A percentile compares a stretch with the other conserved stretches of the same genome.
Conservation (phyloP, 2,329 filamentous ascomycete genomes). For the Aspergillus tamarii region DNA sequence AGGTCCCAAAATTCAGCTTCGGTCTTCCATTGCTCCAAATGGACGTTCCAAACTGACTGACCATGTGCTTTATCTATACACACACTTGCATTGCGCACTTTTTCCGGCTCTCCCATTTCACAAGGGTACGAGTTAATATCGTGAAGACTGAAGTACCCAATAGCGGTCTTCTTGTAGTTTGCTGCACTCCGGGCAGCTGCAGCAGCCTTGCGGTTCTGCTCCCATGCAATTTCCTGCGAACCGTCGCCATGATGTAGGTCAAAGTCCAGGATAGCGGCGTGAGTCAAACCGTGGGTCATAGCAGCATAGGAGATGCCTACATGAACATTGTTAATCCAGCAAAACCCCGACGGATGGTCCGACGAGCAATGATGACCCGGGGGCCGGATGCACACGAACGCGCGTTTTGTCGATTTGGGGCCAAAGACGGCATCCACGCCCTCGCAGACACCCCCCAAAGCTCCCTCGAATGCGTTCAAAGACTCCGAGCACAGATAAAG, state of each 20-base stretch:
- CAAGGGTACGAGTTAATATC: constrained; percentile 99
- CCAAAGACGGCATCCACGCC: constrained; percentile 84
- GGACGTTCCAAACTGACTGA: constrained; percentile 95
- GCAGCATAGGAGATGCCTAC: constrained; percentile 92
- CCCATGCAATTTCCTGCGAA: constrained; percentile 93
- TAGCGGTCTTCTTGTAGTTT: constrained; percentile 78
- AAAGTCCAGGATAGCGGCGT: constrained; percentile 91
- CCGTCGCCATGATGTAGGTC: constrained; percentile 92
- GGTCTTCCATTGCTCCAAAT: constrained; percentile 83
- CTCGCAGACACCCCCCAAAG: constrained; percentile 89
- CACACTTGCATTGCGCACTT: constrained; percentile 89
- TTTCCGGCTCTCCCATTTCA: constrained; percentile 88
- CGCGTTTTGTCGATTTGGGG: constrained; percentile 66
- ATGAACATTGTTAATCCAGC: constrained; percentile 98
- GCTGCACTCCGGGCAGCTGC: constrained; percentile 70
- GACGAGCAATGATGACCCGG: constrained; percentile 95
- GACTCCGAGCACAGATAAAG: constrained; percentile 89
- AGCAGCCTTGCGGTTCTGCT: constrained; percentile 74
- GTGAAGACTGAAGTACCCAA: constrained; percentile 95
- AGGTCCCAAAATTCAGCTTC: constrained; percentile 85
- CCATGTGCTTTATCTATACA: constrained; percentile 94
- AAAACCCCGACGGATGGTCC: constrained; percentile 89
- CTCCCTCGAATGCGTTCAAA: constrained; percentile 82
- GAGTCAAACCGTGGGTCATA: constrained; percentile 81
- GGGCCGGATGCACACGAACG: constrained; percentile 90